Percentiles rank a stretch among this genome's conserved stretches.
phyloP scores from a whole-genome alignment of 495 filamentous ascomycete species.

The Hyaloscypha hepaticicola region DNA sequence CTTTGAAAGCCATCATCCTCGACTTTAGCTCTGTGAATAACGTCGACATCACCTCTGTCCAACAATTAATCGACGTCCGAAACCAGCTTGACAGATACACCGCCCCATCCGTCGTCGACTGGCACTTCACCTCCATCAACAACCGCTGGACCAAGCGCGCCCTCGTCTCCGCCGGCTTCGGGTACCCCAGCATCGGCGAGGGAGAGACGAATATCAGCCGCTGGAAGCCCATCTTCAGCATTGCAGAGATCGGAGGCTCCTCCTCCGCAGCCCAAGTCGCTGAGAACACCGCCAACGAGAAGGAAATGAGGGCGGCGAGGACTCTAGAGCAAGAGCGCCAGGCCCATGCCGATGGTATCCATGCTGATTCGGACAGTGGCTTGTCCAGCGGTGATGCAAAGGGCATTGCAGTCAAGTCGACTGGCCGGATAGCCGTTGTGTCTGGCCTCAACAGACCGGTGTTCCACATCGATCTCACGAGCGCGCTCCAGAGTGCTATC shows the following conservation, averaged over 20 bases:
- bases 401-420: not conserved
- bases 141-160: slow-evolving; percentile 98
- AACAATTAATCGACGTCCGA: slow-evolving; percentile 94
- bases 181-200: slow-evolving; percentile 65
- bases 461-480: slow-evolving; percentile 94
- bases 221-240: slow-evolving; percentile 96
- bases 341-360: slow-evolving; percentile 34
- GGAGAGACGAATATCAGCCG: slow-evolving; percentile 54
- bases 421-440: slow-evolving; percentile 56
- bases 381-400: slow-evolving; percentile 30
- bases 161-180: slow-evolving; percentile 89
- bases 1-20: slow-evolving; percentile 87
- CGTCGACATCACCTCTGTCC: slow-evolving; percentile 90
- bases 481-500: slow-evolving; percentile 85
- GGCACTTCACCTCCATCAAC: slow-evolving; percentile 93
- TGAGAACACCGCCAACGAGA: slow-evolving; percentile 60
- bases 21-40: slow-evolving; percentile 97
- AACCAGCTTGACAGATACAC: slow-evolving; percentile 94
- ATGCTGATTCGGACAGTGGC: slow-evolving; percentile 26
- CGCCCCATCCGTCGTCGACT: slow-evolving; percentile 81
- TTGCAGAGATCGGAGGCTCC: slow-evolving; percentile 80
- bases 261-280: slow-evolving; percentile 61
- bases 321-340: slow-evolving; percentile 25
- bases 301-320: slow-evolving; percentile 44
- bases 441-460: slow-evolving; percentile 85